phyloP scores from a whole-genome alignment of 129 eudicot genomes.

The Flaveria ramosissima region DNA sequence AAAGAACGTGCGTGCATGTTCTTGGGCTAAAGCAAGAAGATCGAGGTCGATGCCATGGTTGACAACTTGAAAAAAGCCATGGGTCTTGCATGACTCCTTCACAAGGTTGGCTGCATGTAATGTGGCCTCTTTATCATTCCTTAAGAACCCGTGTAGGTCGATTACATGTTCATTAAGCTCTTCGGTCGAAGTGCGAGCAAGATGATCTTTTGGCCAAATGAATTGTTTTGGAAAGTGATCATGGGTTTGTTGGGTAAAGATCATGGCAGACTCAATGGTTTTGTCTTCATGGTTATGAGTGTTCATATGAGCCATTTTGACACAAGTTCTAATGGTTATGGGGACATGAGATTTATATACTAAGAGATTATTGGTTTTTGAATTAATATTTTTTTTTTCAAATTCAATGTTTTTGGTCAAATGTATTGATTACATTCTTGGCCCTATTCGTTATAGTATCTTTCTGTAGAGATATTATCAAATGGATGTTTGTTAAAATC shows the following conservation, averaged over 20 bases:
- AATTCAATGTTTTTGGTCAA: too few relatives aligned
- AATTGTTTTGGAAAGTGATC: conserved; percentile 39
- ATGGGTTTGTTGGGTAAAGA: conserved; percentile 13
- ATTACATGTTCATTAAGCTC: conserved; percentile 34
- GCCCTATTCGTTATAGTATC: too few relatives aligned
- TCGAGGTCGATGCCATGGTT: conserved; percentile 54
- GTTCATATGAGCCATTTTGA: conserved; percentile 23
- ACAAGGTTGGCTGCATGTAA: conserved; percentile 36
- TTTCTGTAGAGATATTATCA: too few relatives aligned
- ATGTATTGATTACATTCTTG: too few relatives aligned
- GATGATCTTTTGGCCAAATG: conserved; percentile 44
- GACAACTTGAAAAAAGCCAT: conserved; percentile 62
- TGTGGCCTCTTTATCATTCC: conserved; percentile 32
- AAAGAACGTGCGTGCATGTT: conserved; percentile 42
- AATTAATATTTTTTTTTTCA: too few relatives aligned
- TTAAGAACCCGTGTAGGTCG: conserved; percentile 45
- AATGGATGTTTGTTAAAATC: too few relatives aligned
- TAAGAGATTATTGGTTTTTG: too few relatives aligned
- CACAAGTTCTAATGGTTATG: not conserved
- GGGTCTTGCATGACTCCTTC: conserved; percentile 42
- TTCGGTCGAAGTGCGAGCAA: conserved; percentile 22
- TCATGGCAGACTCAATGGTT: conserved; percentile 21
- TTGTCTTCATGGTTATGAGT: conserved; percentile 18
- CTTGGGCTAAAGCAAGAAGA: conserved; percentile 35
- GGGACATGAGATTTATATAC: conserved; percentile 14